A percentile compares a stretch with the other conserved stretches of the same genome.
Conservation (phyloP, 139 green algal genomes). For the Desmodesmus armatus region DNA sequence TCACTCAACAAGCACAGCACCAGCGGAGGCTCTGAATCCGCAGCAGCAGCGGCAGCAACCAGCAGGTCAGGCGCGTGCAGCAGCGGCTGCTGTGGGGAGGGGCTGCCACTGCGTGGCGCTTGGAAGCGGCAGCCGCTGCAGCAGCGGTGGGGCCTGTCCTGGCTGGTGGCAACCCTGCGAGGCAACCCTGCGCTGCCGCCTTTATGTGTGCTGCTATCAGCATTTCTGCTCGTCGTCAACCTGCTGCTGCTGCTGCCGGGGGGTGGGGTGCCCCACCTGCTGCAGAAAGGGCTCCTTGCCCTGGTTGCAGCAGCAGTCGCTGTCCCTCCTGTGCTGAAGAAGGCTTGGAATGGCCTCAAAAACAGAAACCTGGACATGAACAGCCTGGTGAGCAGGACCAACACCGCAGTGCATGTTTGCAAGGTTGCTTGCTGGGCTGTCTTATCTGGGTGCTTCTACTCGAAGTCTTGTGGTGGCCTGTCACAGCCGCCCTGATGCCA, state of each 20-base stretch:
- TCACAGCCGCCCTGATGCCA: not conserved
- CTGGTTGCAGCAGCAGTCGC: conserved; percentile 63
- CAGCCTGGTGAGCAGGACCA: conserved; percentile 30
- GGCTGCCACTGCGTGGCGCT: not conserved
- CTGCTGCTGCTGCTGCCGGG: conserved; percentile 62
- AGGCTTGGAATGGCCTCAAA: conserved; percentile 50
- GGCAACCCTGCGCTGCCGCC: conserved; percentile 51
- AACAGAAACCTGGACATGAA: conserved; percentile 38
- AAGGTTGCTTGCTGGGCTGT: not conserved
- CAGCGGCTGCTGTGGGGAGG: not conserved
- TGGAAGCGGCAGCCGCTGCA: conserved; percentile 4
- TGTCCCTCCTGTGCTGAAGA: conserved; percentile 55
- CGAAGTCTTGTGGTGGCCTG: not conserved
- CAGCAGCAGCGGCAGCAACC: conserved; percentile 7
- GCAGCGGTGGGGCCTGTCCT: not conserved
- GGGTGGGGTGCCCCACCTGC: conserved; percentile 11
- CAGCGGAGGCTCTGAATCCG: not conserved
- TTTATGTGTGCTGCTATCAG: conserved; percentile 49
- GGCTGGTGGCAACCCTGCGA: not conserved
- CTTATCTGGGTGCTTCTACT: not conserved
- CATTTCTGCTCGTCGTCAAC: conserved; percentile 62
- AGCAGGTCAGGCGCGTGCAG: not conserved
- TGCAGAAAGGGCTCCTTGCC: conserved; percentile 68
- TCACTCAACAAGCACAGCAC: conserved; percentile 43
- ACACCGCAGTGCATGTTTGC: not conserved